These are phyloP conservation scores for Aspergillus heteromorphus DNA, from an alignment of 495 filamentous ascomycete genomes.

Conservation along the genomic window DNA sequence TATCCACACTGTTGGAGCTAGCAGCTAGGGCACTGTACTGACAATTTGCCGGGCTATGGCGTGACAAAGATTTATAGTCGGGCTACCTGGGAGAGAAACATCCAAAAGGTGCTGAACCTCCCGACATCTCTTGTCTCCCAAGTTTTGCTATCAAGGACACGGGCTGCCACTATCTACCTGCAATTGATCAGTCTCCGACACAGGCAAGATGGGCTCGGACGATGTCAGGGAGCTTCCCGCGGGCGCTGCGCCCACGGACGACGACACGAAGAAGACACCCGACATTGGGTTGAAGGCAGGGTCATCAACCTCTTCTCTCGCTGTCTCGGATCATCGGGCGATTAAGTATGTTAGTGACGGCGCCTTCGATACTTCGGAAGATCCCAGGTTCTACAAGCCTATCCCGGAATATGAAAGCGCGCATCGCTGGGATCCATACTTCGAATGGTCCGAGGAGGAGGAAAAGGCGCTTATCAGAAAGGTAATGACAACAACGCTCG, in stretches of 20 bases:
- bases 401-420: slow-evolving; percentile 59
- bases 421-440: slow-evolving; percentile 73
- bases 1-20: neutral
- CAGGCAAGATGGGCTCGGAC: slow-evolving; percentile 14
- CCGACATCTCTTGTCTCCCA: neutral
- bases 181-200: neutral
- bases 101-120: neutral
- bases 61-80: slow-evolving; percentile 7
- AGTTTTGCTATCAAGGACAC: neutral
- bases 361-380: slow-evolving; percentile 38
- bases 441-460: slow-evolving; percentile 64
- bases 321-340: slow-evolving; percentile 7
- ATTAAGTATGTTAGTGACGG: slow-evolving; percentile 19
- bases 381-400: slow-evolving; percentile 50
- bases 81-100: neutral
- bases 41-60: slow-evolving; percentile 8
- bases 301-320: slow-evolving; percentile 23
- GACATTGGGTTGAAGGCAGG: slow-evolving; percentile 5
- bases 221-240: slow-evolving; percentile 5
- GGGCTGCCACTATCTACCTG: neutral
- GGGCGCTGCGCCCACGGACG: slow-evolving; percentile 2
- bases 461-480: slow-evolving; percentile 64
- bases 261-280: slow-evolving; percentile 9
- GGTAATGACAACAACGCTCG: slow-evolving; percentile 25
- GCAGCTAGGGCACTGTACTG: neutral